A percentile compares a stretch with the other conserved stretches of the same genome.
Evolutionary conservation across 2,329 filamentous ascomycete species (phyloP).

Genomic region (Botryotinia calthae): DNA sequence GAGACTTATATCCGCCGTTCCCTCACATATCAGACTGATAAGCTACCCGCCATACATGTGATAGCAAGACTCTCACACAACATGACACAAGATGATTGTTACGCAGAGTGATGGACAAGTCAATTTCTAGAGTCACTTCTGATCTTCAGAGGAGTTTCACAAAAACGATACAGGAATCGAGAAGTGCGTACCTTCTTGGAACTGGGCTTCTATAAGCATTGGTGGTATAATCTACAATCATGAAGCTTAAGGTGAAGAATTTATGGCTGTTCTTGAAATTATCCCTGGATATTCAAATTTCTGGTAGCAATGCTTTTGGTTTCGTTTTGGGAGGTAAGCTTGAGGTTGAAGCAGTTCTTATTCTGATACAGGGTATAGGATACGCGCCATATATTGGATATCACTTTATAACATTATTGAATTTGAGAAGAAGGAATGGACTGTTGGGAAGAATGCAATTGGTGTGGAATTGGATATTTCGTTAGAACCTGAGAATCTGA

Average conservation of each 20-base stretch:
- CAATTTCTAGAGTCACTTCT: not conserved
- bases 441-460: rapidly evolving
- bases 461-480: not conserved
- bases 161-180: not conserved
- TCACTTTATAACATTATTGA: not conserved
- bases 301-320: not conserved
- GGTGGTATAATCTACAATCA: not conserved
- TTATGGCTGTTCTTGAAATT: not conserved
- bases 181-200: not conserved
- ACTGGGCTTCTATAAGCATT: not conserved
- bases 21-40: not conserved
- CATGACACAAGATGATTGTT: not conserved
- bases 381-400: rapidly evolving
- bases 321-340: not conserved
- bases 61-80: not conserved
- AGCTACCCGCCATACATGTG: not conserved
- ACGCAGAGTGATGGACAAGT: not conserved
- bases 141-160: rapidly evolving
- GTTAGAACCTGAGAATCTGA: not conserved
- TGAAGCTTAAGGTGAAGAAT: not conserved
- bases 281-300: not conserved
- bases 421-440: not conserved
- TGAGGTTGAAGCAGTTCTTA: not conserved
- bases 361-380: rapidly evolving
- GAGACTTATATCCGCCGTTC: not conserved